Evolutionary conservation across 2,329 filamentous ascomycete species (phyloP).

Genomic region (Epichloe bromicola): DNA sequence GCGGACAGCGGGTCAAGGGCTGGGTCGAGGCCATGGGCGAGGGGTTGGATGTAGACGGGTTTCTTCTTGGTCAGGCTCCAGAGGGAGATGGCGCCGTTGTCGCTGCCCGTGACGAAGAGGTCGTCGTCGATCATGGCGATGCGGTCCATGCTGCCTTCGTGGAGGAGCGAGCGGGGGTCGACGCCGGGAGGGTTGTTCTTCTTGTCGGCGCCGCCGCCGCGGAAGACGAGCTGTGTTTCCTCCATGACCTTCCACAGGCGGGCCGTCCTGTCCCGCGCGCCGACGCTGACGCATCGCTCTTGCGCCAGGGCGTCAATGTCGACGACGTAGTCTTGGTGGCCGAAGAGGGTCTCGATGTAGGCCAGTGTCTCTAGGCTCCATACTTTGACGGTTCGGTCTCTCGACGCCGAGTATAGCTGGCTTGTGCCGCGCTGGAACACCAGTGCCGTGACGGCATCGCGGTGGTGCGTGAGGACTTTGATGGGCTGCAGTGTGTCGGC

Average conservation of each 20-base stretch:
- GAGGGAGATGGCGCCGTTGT: constrained; percentile 75
- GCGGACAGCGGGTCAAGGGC: constrained; percentile 53
- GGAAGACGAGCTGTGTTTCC: constrained; percentile 89
- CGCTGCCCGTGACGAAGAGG: constrained; percentile 83
- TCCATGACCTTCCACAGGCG: constrained; percentile 93
- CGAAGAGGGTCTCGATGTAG: constrained; percentile 91
- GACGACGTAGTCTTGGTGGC: constrained; percentile 83
- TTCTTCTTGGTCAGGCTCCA: constrained; percentile 96
- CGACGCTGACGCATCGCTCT: constrained; percentile 84
- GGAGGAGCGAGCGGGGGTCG: constrained; percentile 40
- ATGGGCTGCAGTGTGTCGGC: constrained; percentile 65
- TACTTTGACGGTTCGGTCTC: constrained; percentile 87
- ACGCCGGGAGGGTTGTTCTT: constrained; percentile 33
- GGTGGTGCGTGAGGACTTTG: constrained; percentile 80
- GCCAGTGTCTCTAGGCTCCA: constrained; percentile 88
- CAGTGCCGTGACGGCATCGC: constrained; percentile 73
- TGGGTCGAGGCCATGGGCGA: constrained; percentile 77
- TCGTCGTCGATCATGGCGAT: constrained; percentile 81
- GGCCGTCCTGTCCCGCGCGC: constrained; percentile 80
- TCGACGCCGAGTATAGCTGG: constrained; percentile 81
- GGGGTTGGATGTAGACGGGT: constrained; percentile 63
- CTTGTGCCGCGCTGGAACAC: constrained; percentile 81
- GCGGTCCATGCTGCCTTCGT: constrained; percentile 80
- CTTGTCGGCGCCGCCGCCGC: constrained; percentile 59
- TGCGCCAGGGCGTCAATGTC: constrained; percentile 72